phyloP scores from a whole-genome alignment of 148 eudicot species.

The Heliamphora exappendiculata region DNA sequence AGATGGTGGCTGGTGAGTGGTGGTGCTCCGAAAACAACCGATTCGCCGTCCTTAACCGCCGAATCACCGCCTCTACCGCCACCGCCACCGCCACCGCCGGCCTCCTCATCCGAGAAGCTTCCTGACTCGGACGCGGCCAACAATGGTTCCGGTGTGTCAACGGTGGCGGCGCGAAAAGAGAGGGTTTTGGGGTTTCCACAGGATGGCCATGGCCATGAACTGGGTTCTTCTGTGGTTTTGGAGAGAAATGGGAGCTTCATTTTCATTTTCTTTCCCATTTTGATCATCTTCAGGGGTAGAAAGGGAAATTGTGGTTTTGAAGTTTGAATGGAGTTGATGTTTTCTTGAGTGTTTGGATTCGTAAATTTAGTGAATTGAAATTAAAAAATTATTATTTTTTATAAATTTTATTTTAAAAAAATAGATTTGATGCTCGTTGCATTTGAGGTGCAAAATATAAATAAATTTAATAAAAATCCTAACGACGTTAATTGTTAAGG shows the following conservation, averaged over 20 bases:
- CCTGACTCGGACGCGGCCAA: constrained; percentile 12
- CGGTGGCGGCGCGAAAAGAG: constrained; percentile 47
- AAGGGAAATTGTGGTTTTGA: neutral
- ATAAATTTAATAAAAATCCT: too few relatives aligned
- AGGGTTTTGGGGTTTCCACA: constrained; percentile 56
- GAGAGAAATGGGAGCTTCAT: constrained; percentile 54
- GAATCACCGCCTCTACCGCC: constrained; percentile 39
- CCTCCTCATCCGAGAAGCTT: constrained; percentile 1
- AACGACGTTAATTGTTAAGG: too few relatives aligned
- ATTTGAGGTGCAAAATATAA: too few relatives aligned
- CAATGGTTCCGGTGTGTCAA: constrained; percentile 29
- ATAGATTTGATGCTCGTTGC: too few relatives aligned
- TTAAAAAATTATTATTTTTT: too few relatives aligned
- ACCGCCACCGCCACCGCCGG: constrained; percentile 7
- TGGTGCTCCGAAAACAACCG: constrained; percentile 71
- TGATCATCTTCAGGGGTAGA: neutral
- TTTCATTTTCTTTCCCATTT: constrained; percentile 44
- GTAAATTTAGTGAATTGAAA: neutral
- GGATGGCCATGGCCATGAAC: constrained; percentile 52
- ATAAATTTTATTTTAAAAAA: too few relatives aligned
- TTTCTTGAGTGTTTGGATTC: neutral
- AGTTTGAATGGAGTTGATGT: neutral
- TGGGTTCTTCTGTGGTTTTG: constrained; percentile 31
- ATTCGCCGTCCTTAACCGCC: constrained; percentile 50
- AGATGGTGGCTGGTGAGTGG: too few relatives aligned